Percentiles rank a stretch among this genome's conserved stretches.
Evolutionary conservation across 345 rosid genomes (phyloP).

Genomic region (Noccaea bulbosa): DNA sequence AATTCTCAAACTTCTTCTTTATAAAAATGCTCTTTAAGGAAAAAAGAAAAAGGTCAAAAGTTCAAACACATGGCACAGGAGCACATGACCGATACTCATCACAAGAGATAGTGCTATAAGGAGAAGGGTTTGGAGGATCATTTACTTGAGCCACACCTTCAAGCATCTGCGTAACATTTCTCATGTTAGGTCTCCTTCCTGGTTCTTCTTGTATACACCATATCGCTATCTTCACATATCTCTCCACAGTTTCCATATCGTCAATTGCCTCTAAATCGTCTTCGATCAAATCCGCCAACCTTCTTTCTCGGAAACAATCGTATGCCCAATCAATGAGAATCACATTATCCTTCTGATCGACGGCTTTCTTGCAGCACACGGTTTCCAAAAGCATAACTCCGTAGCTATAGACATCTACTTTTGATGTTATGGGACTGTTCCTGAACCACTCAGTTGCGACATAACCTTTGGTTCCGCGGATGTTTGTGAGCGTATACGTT

Average conservation of each 20-base stretch:
- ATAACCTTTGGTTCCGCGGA: conserved; percentile 55
- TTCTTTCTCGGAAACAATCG: conserved; percentile 47
- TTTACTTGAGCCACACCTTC: conserved; percentile 48
- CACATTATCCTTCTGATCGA: conserved; percentile 23
- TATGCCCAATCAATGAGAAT: conserved; percentile 52
- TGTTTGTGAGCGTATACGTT: conserved; percentile 45
- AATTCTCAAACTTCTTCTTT: too few relatives aligned
- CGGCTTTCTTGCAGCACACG: conserved; percentile 45
- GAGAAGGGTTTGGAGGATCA: conserved; percentile 41
- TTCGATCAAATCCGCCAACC: conserved; percentile 39
- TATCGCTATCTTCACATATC: conserved; percentile 53
- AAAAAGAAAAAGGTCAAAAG: too few relatives aligned
- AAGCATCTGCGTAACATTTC: conserved; percentile 49
- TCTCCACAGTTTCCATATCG: conserved; percentile 47
- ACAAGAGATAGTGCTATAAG: conserved; percentile 1
- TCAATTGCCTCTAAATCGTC: conserved; percentile 49
- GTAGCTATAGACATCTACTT: conserved; percentile 47
- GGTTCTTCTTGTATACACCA: conserved; percentile 70
- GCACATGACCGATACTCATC: background rate
- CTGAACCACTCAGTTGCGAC: conserved; percentile 57
- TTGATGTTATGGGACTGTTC: conserved; percentile 43
- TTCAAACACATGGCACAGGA: conserved; percentile 11
- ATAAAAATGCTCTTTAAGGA: too few relatives aligned
- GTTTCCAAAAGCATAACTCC: conserved; percentile 48
- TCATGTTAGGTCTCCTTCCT: conserved; percentile 52